phyloP scores from a whole-genome alignment of 345 rosid species.

The Melaleuca quinquenervia region DNA sequence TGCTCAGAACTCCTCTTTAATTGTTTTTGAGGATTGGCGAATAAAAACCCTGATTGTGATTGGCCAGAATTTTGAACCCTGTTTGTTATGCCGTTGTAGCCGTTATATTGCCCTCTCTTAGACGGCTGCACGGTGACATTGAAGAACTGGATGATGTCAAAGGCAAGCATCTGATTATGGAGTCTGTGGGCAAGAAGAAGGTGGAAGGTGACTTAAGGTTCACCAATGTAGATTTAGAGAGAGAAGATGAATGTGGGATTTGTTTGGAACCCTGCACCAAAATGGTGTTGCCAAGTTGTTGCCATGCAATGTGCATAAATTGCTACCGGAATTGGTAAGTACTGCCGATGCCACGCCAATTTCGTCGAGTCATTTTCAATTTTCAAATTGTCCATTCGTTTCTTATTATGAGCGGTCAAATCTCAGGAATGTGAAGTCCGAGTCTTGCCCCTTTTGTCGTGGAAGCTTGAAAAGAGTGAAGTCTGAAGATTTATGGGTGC shows the following conservation, averaged over 20 bases:
- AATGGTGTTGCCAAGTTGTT: slow-evolving; percentile 87
- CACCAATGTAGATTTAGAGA: slow-evolving; percentile 44
- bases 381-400: not conserved
- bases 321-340: slow-evolving; percentile 89
- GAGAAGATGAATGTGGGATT: slow-evolving; percentile 97
- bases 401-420: not conserved
- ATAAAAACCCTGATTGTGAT: not conserved
- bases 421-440: slow-evolving; percentile 78
- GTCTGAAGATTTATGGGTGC: slow-evolving; percentile 94
- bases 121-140: slow-evolving; percentile 41
- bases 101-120: slow-evolving; percentile 82
- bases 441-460: slow-evolving; percentile 93
- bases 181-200: slow-evolving; percentile 28
- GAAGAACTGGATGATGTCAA: slow-evolving; percentile 26
- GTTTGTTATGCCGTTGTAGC: slow-evolving; percentile 24
- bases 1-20: not conserved
- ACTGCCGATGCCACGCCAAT: not conserved
- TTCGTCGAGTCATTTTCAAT: not conserved
- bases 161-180: slow-evolving; percentile 12
- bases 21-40: not conserved
- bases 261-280: slow-evolving; percentile 95
- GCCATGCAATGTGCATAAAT: slow-evolving; percentile 95
- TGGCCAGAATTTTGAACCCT: not conserved
- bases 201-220: slow-evolving; percentile 32
- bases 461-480: slow-evolving; percentile 94